These are phyloP conservation scores for Eucalyptus urophylla DNA, from an alignment of 345 rosid species.

Conservation along the genomic window DNA sequence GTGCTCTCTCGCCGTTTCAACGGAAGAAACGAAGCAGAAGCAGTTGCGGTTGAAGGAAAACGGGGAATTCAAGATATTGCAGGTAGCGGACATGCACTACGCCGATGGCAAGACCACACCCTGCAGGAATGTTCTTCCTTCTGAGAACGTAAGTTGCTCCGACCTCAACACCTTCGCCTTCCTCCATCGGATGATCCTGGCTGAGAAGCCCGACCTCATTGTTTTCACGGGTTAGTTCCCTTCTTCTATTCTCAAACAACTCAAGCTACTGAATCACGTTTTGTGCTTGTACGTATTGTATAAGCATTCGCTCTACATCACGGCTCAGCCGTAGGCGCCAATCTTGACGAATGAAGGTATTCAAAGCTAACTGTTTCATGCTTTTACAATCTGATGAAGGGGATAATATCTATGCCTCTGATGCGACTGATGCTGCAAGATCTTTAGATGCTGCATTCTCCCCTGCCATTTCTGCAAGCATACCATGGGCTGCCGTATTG, in stretches of 20 bases:
- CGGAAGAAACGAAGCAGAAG: neutral
- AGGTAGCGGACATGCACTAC: constrained; percentile 89
- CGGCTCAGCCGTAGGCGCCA: neutral
- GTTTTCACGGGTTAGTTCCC: constrained; percentile 65
- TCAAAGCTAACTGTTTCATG: too few species aligned
- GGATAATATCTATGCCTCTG: constrained; percentile 58
- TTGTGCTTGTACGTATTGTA: neutral
- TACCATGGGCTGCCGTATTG: constrained; percentile 85
- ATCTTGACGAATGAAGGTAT: neutral
- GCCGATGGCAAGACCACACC: constrained; percentile 52
- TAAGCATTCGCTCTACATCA: neutral
- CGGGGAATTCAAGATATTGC: constrained; percentile 80
- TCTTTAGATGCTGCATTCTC: constrained; percentile 63
- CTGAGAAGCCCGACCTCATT: constrained; percentile 75
- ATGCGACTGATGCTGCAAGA: constrained; percentile 49
- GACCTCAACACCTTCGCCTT: constrained; percentile 86
- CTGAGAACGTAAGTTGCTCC: constrained; percentile 43
- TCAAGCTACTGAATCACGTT: neutral
- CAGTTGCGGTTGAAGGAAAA: constrained; percentile 36
- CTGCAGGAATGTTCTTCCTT: constrained; percentile 41
- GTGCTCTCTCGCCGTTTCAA: neutral
- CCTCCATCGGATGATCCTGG: constrained; percentile 50
- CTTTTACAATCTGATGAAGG: constrained; percentile 20
- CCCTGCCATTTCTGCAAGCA: constrained; percentile 61
- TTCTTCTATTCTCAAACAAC: neutral